These are phyloP conservation scores for Camellia lanceoleosa DNA, from an alignment of 148 eudicot genomes.

Conservation along the genomic window DNA sequence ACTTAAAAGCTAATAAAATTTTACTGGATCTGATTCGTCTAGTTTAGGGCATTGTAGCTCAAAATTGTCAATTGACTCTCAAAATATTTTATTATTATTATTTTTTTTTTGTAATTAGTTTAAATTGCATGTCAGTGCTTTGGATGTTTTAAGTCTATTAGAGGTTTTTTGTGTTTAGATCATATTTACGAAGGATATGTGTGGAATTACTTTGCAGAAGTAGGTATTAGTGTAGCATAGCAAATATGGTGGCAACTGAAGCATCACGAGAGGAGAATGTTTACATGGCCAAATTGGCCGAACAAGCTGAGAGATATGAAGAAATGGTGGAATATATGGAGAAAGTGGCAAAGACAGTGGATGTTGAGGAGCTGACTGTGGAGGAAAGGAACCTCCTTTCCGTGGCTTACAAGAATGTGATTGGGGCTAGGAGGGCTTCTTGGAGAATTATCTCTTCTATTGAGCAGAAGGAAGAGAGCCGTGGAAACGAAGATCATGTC, in stretches of 20 bases:
- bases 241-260: slow-evolving; percentile 41
- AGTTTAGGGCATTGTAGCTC: not conserved
- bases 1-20: too few species aligned
- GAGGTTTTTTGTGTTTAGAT: not conserved
- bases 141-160: not conserved
- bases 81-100: not conserved
- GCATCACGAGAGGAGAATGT: slow-evolving; percentile 66
- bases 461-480: slow-evolving; percentile 82
- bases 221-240: not conserved
- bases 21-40: not conserved
- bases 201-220: slow-evolving; percentile 9
- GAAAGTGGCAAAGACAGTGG: slow-evolving; percentile 61
- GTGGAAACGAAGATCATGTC: slow-evolving; percentile 79
- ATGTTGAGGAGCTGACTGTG: slow-evolving; percentile 59
- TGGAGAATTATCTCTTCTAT: slow-evolving; percentile 89
- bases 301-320: slow-evolving; percentile 86
- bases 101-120: not conserved
- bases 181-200: not conserved
- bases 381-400: slow-evolving; percentile 83
- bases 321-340: slow-evolving; percentile 88
- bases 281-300: slow-evolving; percentile 82
- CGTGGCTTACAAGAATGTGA: slow-evolving; percentile 82
- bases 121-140: not conserved
- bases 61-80: too few species aligned
- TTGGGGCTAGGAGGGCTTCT: slow-evolving; percentile 84